Evolutionary conservation across 768 basidiomycete species (phyloP), one percentile per base, ranked within the genome.

Genomic region (Cystofilobasidium macerans): DNA sequence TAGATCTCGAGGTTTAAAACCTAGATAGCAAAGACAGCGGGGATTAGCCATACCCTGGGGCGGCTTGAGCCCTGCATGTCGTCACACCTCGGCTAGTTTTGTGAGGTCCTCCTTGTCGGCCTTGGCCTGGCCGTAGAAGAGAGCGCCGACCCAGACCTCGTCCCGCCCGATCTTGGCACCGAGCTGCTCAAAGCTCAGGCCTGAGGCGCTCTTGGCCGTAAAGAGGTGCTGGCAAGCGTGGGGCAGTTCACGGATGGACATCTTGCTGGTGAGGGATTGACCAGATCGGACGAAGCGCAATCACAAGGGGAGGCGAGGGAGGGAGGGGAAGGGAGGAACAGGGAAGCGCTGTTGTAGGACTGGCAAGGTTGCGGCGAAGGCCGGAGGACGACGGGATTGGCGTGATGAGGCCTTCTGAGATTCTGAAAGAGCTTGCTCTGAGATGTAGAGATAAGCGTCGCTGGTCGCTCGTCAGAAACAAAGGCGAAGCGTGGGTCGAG

Each of bases 131-230:
- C 77, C 42, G 16, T 16, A 42, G 45, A 47, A 24, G 22, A 47
- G 13, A n/a, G 45, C 45, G 16, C 16, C 88, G 33, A 89, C 80
- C 87, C 87, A 90, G 32, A 89, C 80, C 71, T 90, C 88, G 72
- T 88, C 85, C 72, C 80, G 84, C 28, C 81, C 83, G 62, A 90
- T 80, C 13, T 78, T 79, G 65, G 83, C 78, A 14, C 81, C 87
- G 69, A 90, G 82, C 48, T 82, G 77, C 64, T 84, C 86, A 69
- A 89, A 90, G 9, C 28, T 54, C 28, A 54, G 51, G 16, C 51
- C 51, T 7, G 28, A 30, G 5, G 51, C 51, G 28, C 8, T 7
- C 51, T 54, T 54, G 20, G 84, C 32, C 12, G 28, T 30, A 24
- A 40, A 59, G 45, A 43, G 57, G 5, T 24, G 48, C 22, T 48